Evolutionary conservation across 352 stramenopile genomes (phyloP).

Genomic region (Lagenidium giganteum): DNA sequence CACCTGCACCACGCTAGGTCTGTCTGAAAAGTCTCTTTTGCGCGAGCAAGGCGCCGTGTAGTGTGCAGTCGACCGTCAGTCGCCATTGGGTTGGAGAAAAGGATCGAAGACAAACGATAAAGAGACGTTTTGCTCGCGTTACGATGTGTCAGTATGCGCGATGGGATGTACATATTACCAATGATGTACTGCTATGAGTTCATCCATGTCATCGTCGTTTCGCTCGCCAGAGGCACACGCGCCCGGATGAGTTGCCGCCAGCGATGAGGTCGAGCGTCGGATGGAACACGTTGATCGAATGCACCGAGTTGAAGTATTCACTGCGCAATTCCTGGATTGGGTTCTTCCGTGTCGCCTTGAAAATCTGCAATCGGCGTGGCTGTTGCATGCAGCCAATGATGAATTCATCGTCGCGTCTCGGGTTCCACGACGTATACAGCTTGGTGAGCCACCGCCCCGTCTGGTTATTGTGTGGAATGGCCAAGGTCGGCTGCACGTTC

Average conservation of each 20-base stretch:
- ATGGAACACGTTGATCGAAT: conserved; percentile 78
- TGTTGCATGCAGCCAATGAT: conserved; percentile 70
- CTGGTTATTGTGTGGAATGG: conserved; percentile 66
- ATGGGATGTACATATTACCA: too few relatives aligned
- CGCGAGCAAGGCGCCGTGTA: conserved; percentile 5
- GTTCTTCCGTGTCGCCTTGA: conserved; percentile 41
- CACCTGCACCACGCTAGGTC: background rate
- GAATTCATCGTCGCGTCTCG: conserved; percentile 46
- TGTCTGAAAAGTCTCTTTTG: conserved; percentile 60
- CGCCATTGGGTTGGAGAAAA: too few relatives aligned
- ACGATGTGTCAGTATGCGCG: too few relatives aligned
- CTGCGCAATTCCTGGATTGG: conserved; percentile 51
- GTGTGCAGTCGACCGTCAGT: too few relatives aligned
- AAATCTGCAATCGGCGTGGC: conserved; percentile 66
- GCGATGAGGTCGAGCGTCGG: conserved; percentile 49
- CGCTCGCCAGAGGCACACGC: conserved; percentile 42
- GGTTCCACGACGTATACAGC: conserved; percentile 61
- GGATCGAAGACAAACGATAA: background rate
- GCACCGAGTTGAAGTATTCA: conserved; percentile 59
- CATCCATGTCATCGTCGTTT: conserved; percentile 12
- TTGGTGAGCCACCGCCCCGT: conserved; percentile 79
- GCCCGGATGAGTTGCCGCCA: conserved; percentile 57
- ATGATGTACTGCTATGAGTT: too few relatives aligned
- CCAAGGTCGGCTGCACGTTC: conserved; percentile 14
- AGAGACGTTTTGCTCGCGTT: conserved; percentile 6